Base-by-base conservation (phyloP, 352 stramenopile genomes). In the Pseudoperonospora humuli region DNA sequence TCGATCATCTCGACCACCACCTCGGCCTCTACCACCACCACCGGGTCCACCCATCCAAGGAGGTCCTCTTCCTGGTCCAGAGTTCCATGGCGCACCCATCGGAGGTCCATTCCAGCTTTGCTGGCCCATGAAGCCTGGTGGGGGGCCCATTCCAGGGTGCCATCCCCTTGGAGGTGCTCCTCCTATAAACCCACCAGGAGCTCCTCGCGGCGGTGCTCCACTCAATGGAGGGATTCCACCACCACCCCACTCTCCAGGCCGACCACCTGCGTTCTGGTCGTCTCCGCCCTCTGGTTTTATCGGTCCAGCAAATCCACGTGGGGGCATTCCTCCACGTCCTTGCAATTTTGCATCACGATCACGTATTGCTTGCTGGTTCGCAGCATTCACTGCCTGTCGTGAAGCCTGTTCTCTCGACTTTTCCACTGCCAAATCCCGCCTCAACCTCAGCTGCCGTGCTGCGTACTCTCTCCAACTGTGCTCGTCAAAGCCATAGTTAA, bases 401-500 rank as follows among this genome's bases (percentile, higher is more conserved):
- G 78, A 81, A 2, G 79, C 81, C 26, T 93, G 77, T 35, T 93
- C 76, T n/a, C 76, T 62, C 13, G 72, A 65, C 46, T 83, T 87
- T 45, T 93, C 74, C 24, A 88, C 47, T 2, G 77, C 78, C 15
- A 88, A 39, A 3, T 93, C 75, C 1, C 76, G 73, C 17, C 81
- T 73, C 14, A 84, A 25, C 3, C 67, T 64, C 20, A 95, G 54
- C 41, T 96, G 85, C 17, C 75, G 70, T 27, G 70, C 65, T 10
- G 79, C 84, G 25, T 96, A 96, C 20, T 91, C 79, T 57, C 85
- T 57, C 45, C 54, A 67, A 40, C 75, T 86, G 35, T 90, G 65
- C 57, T 96, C 87, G 43, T 93, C 87, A 56, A 96, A 96, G 10
- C 86, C 87, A 46, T 96, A 96, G 63, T 96, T 96, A 45, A 96